phyloP scores from a whole-genome alignment of 1,284 basidiomycete species.

The Bondarzewia mesenterica region DNA sequence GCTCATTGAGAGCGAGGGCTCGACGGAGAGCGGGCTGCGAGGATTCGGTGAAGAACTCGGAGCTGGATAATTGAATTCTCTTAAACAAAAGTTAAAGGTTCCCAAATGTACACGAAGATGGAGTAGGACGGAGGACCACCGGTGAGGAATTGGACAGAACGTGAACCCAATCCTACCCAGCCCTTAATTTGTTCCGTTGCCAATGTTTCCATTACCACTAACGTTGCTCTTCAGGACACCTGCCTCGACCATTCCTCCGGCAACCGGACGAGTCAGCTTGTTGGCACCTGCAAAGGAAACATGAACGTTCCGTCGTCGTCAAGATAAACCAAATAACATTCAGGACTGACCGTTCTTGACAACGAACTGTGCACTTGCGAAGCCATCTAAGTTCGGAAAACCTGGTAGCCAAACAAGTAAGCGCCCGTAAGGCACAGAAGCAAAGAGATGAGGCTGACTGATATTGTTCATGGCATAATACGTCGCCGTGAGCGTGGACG shows the following conservation, averaged over 20 bases:
- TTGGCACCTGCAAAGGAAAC: constrained; percentile 30
- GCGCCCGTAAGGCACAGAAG: neutral
- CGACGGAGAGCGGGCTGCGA: too few relatives aligned
- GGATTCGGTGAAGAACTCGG: too few relatives aligned
- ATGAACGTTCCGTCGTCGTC: neutral
- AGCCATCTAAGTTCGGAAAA: constrained; percentile 41
- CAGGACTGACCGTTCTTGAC: constrained; percentile 29
- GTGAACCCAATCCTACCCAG: too few relatives aligned
- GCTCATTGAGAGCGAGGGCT: too few relatives aligned
- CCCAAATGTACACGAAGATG: neutral
- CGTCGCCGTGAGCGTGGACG: constrained; percentile 40
- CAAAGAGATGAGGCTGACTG: constrained; percentile 23
- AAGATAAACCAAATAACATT: neutral
- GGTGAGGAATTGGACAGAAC: too few relatives aligned
- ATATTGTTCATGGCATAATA: constrained; percentile 55
- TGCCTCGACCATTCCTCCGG: constrained; percentile 36
- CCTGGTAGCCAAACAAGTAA: constrained; percentile 16
- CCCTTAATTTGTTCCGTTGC: too few relatives aligned
- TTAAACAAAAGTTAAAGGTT: too few relatives aligned
- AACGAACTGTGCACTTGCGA: constrained; percentile 36
- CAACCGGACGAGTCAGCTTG: constrained; percentile 47
- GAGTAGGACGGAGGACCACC: too few relatives aligned
- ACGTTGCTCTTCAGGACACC: constrained; percentile 19
- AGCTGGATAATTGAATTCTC: too few relatives aligned
- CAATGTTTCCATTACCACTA: neutral